A percentile compares a stretch with the other conserved stretches of the same genome.
Conservation (phyloP, 2,329 filamentous ascomycete genomes). For the Pseudogymnoascus sp. region DNA sequence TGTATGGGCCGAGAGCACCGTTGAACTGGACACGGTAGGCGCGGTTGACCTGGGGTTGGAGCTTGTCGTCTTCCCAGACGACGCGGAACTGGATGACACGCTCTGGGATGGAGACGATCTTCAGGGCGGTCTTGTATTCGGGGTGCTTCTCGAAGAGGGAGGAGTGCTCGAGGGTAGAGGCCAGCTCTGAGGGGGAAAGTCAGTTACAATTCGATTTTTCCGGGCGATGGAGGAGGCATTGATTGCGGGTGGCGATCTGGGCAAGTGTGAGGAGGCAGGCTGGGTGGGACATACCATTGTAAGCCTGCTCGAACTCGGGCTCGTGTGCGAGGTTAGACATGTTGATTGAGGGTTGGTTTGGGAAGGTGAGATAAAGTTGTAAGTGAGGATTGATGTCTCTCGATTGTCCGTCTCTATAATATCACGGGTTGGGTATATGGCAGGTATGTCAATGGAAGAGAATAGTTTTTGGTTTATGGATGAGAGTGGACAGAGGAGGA, state of each 20-base stretch:
- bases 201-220: not conserved
- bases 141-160: slow-evolving; percentile 89
- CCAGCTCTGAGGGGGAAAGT: slow-evolving; percentile 63
- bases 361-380: not conserved
- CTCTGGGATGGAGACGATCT: slow-evolving; percentile 85
- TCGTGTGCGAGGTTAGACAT: slow-evolving; percentile 84
- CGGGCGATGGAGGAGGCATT: not conserved
- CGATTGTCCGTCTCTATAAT: slow-evolving; percentile 10
- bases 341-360: slow-evolving; percentile 23
- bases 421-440: slow-evolving; percentile 3
- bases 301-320: slow-evolving; percentile 98
- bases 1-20: slow-evolving; percentile 94
- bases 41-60: slow-evolving; percentile 82
- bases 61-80: slow-evolving; percentile 92
- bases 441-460: slow-evolving; percentile 1
- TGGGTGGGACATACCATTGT: slow-evolving; percentile 63
- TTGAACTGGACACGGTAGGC: slow-evolving; percentile 98
- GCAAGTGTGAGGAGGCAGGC: slow-evolving; percentile 12
- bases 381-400: slow-evolving; percentile 1
- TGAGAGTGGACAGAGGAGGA: slow-evolving; percentile 1
- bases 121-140: slow-evolving; percentile 86
- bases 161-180: slow-evolving; percentile 88
- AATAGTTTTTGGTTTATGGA: slow-evolving; percentile 3
- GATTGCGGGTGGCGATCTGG: slow-evolving; percentile 4
- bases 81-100: slow-evolving; percentile 96